phyloP scores from a whole-genome alignment of 1,139 yeast genomes.

The Hyphopichia pseudoburtonii region DNA sequence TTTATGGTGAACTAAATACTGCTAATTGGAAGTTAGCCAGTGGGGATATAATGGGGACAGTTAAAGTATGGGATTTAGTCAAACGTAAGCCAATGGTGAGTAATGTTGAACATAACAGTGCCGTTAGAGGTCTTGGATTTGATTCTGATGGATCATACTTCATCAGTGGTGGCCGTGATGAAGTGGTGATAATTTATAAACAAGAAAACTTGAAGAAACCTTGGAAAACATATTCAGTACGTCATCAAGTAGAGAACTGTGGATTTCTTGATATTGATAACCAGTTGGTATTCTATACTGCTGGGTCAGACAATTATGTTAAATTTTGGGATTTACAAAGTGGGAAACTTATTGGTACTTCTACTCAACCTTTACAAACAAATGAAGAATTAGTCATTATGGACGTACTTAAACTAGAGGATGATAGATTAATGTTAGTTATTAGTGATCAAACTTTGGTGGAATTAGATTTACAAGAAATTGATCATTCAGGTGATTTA shows the following conservation, averaged over 20 bases:
- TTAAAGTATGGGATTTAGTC: constrained; percentile 89
- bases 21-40: constrained; percentile 77
- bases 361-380: constrained; percentile 52
- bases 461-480: constrained; percentile 41
- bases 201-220: constrained; percentile 52
- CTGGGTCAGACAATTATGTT: constrained; percentile 73
- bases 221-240: constrained; percentile 65
- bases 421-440: constrained; percentile 39
- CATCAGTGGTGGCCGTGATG: constrained; percentile 89
- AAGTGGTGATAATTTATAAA: constrained; percentile 65
- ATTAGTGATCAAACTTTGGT: constrained; percentile 83
- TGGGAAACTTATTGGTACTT: constrained; percentile 42
- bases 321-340: constrained; percentile 56
- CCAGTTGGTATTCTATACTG: constrained; percentile 58
- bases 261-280: constrained; percentile 55
- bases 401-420: constrained; percentile 46
- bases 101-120: constrained; percentile 74
- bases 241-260: constrained; percentile 78
- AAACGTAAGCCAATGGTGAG: constrained; percentile 66
- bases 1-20: constrained; percentile 71
- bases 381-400: constrained; percentile 69
- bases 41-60: constrained; percentile 86
- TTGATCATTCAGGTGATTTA: constrained; percentile 20
- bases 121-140: constrained; percentile 85
- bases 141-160: constrained; percentile 51